Evolutionary conservation across 371 early-diverging fungal genomes (phyloP), one percentile per base, ranked within the genome.

Genomic region (Saksenaea vasiformis): DNA sequence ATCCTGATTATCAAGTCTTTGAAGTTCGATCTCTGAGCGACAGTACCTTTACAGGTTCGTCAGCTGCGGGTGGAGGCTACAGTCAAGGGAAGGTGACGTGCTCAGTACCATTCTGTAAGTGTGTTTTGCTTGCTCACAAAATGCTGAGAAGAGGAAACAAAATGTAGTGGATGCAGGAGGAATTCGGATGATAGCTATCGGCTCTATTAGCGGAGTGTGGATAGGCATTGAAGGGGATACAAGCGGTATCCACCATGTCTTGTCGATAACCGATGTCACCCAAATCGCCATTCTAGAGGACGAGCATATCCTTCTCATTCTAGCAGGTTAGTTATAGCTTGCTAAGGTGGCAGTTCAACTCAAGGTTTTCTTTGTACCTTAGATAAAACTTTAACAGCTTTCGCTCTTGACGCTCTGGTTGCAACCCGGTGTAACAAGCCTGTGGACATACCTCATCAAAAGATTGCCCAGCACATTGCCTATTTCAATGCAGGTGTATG

Each of bases 171-270:
- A 79, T 13, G 60, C 81, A 17, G 72, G 65, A n/a, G 74, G 73
- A 55, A 84, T 88, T 63, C 84, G 85, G 3, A 81, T 87, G 68
- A 79, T 93, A 43, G 89, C 88, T 9, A 77, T 95, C 24, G 97
- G 94, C 28, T 93, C 95, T 1, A 92, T 93, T 56, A 70, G 78
- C 15, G 95, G 97, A 7, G 77, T 96, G 11, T 82, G 79, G 78
- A 77, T 79, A 65, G 82, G 82, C 15, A 72, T 75, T 43, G 82
- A 82, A 63, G 79, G 78, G 5, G 75, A 78, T 27, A 72, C 77
- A 11, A 67, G 70, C 54, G 73, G 69, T 14, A 65, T 77, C 27
- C 63, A 61, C 1, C 69, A 66, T 27, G 79, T 74, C 0, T 24
- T 82, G 19, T 19, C 67, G 22, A 54, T 79, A 8, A 58, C 62